These are phyloP conservation scores for Cercophora newfieldiana DNA, from an alignment of 495 filamentous ascomycete genomes.

Conservation along the genomic window DNA sequence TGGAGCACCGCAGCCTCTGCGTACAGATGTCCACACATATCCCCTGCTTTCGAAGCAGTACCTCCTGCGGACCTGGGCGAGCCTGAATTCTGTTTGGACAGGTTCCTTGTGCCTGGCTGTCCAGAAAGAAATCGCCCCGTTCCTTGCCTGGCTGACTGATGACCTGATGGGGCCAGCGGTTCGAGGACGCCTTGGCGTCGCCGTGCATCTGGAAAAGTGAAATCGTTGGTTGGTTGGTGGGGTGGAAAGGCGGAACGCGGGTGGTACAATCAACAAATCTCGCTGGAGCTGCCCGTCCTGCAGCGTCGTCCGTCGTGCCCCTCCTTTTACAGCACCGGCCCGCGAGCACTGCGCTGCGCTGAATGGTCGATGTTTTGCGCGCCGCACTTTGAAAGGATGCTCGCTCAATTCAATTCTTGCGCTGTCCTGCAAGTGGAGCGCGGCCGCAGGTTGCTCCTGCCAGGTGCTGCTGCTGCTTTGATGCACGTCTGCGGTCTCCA, in stretches of 20 bases:
- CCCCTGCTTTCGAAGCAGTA: background rate
- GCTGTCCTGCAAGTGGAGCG: background rate
- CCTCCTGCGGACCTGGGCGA: background rate
- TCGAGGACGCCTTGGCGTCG: background rate
- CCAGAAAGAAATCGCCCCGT: background rate
- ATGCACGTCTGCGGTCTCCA: background rate
- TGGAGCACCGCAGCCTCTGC: background rate
- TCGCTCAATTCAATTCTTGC: background rate
- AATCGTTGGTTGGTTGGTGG: slow-evolving; percentile 8
- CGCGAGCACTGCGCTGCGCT: background rate
- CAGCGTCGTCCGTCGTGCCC: background rate
- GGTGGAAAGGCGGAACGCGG: background rate
- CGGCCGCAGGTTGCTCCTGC: background rate
- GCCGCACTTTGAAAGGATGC: background rate
- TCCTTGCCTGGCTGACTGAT: slow-evolving; percentile 9
- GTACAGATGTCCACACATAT: background rate
- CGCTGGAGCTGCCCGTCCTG: background rate
- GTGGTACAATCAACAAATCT: background rate
- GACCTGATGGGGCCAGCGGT: background rate
- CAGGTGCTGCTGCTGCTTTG: background rate
- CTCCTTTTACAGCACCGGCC: background rate
- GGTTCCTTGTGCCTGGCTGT: slow-evolving; percentile 9
- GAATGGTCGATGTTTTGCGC: background rate
- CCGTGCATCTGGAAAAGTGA: slow-evolving; percentile 10
- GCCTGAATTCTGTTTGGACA: background rate